Base-by-base conservation (phyloP, 2,329 filamentous ascomycete genomes). In the Fusarium denticulatum region DNA sequence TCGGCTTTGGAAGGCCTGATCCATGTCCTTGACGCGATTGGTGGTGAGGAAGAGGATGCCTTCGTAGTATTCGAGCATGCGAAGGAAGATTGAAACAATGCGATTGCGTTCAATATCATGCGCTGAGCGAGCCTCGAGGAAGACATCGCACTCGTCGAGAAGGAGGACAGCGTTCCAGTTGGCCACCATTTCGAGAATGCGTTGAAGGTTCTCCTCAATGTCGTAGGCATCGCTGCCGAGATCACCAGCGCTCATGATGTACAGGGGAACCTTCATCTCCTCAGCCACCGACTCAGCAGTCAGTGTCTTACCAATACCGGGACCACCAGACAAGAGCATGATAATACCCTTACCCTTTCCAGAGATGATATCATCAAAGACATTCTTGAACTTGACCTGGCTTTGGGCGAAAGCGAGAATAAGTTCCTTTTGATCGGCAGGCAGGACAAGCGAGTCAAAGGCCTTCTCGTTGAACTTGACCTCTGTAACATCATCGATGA, bases 211-310 rank as follows among this genome's bases (percentile, higher is more conserved):
- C 16, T 83, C 83, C 80, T 94, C 93, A 1, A 95, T 86, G 22
- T 87, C 87, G 66, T 87, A 86, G 0, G 91, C 88, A 60, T 91
- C 88, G 4, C 90, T 90, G 34, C 93, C 93, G 0, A 95, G 86
- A 78, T 95, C 93, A 36, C 93, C 93, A 0, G 92, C 92, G 68
- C 83, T 84, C 55, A 89, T 82, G 30, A 82, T 83, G 75, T 88
- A 88, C 11, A 89, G 81, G 4, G 87, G 88, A 43, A 84, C 83
- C 49, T 81, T 80, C 69, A 85, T 84, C 72, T 83, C 81, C 79
- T 88, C 87, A 2, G 87, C 86, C 6, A 89, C 85, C 3, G 83
- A 82, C 78, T 86, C 85, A 13, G 85, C 85, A 4, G 86, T 87
- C 45, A 85, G 78, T 2, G 86, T 88, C 80, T 87, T 87, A 30